Base-by-base conservation (phyloP, 129 eudicot species). In the Glebionis coronaria region DNA sequence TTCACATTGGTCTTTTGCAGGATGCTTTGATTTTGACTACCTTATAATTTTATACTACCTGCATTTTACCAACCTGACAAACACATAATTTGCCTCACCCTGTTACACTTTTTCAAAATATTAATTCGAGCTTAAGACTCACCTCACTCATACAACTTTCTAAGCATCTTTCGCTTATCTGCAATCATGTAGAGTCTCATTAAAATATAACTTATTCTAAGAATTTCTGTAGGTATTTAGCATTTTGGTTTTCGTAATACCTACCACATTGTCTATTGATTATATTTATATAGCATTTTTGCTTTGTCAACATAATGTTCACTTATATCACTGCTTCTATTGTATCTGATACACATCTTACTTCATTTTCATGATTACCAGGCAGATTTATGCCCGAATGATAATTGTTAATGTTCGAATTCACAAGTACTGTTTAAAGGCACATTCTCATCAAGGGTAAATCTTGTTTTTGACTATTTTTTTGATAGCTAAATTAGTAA, bases 381-480 rank as follows among this genome's bases (percentile, higher is more conserved):
- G 97, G 97, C 93, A 35, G 84, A 91, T 44, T 29, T 75, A 58
- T 91, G 97, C 77, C 67, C 66, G 9, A 91, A 91, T 73, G 96
- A 77, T 69, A 80, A 68, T 4, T 91, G 97, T 68, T n/a, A 73
- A 78, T 25, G 85, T 83, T 58, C 79, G 98, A 63, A 78, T 85
- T 44, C 97, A 86, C 65, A 59, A 56, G 11, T 84, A 82, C 77
- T 88, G 96, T 76, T 74, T 86, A 11, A 57, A 79, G 57, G 81
- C 82, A 83, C 86, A 73, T 86, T 88, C 77, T 84, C 86, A 65
- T 61, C 67, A 63, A 82, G 71, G 88, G 96, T 91, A 82, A 51
- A 18, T 71, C 31, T 38, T 40, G 12, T 49, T 44, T 12, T 8
- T 23, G 4, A 8, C 51, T 44, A 4, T 16, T 58, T 53, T 12